A percentile compares a stretch with the other conserved stretches of the same genome.
phyloP scores from a whole-genome alignment of 169 alveolate species.

The Perkinsus marinus region DNA sequence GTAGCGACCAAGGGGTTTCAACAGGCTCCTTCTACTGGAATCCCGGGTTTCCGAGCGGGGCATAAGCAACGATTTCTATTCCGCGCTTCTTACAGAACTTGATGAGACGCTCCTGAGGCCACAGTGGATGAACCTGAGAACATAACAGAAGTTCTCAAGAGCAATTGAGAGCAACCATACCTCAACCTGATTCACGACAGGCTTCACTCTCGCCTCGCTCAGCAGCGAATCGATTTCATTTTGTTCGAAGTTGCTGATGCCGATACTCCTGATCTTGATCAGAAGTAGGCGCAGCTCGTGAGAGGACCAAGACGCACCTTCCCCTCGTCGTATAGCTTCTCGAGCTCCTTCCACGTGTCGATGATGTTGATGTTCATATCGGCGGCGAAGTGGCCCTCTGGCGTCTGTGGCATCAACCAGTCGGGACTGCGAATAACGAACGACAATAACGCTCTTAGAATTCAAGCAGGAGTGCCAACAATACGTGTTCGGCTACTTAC shows the following conservation, averaged over 20 bases:
- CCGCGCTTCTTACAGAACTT: not conserved
- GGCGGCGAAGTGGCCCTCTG: not conserved
- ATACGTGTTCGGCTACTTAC: not conserved
- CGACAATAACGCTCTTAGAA: no score
- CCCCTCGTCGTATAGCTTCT: slow-evolving; percentile 38
- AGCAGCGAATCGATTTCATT: slow-evolving; percentile 24
- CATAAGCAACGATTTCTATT: not conserved
- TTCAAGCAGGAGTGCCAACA: no score
- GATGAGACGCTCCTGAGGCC: not conserved
- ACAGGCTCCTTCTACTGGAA: not conserved
- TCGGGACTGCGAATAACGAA: not conserved
- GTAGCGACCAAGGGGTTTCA: no score
- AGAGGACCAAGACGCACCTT: not conserved
- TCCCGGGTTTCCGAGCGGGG: not conserved
- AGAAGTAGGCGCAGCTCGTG: not conserved
- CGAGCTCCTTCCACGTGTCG: slow-evolving; percentile 43
- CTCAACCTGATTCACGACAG: slow-evolving; percentile 53
- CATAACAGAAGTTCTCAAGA: not conserved
- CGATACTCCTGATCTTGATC: not conserved
- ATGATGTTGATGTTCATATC: not conserved
- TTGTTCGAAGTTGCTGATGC: not conserved
- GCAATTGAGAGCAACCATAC: slow-evolving; percentile 27
- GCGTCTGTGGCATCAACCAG: not conserved
- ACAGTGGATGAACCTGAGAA: not conserved
- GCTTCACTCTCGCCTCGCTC: slow-evolving; percentile 40